phyloP scores from a whole-genome alignment of 106 monocot genomes.

The Platanthera guangdongensis region DNA sequence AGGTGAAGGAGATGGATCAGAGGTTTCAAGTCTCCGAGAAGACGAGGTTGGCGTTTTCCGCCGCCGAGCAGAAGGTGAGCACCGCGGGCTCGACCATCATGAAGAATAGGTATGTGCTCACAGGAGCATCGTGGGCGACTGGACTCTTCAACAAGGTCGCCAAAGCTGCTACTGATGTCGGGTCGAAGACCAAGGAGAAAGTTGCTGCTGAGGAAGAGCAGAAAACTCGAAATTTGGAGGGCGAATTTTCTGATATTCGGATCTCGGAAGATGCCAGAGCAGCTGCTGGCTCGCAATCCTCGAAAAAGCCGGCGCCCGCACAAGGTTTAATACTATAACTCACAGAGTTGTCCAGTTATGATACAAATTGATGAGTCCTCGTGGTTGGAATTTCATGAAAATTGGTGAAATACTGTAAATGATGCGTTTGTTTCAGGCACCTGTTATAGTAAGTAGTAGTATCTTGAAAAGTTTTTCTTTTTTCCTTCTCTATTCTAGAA shows the following conservation, averaged over 20 bases:
- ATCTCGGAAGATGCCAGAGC: slow-evolving; percentile 21
- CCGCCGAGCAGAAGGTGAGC: slow-evolving; percentile 80
- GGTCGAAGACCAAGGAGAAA: slow-evolving; percentile 62
- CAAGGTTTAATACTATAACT: slow-evolving; percentile 43
- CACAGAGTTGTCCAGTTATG: not conserved
- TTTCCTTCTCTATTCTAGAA: no score
- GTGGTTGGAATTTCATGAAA: not conserved
- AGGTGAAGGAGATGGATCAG: slow-evolving; percentile 85
- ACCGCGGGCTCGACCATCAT: slow-evolving; percentile 70
- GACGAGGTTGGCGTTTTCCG: slow-evolving; percentile 59
- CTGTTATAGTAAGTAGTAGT: not conserved
- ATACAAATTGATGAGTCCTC: not conserved
- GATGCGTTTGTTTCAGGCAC: not conserved
- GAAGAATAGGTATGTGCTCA: slow-evolving; percentile 70
- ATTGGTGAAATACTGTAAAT: slow-evolving; percentile 1
- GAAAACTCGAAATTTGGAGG: slow-evolving; percentile 5
- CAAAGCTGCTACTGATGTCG: slow-evolving; percentile 51
- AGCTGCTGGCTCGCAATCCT: slow-evolving; percentile 12
- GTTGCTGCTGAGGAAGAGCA: slow-evolving; percentile 28
- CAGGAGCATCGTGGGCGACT: slow-evolving; percentile 65
- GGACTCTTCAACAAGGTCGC: slow-evolving; percentile 64
- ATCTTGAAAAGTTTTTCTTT: not conserved
- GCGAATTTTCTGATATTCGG: slow-evolving; percentile 21
- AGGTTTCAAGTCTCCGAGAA: slow-evolving; percentile 87
- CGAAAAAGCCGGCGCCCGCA: slow-evolving; percentile 44